Evolutionary conservation across 2,329 filamentous ascomycete genomes (phyloP).

Genomic region (Rachicladosporium sp.): DNA sequence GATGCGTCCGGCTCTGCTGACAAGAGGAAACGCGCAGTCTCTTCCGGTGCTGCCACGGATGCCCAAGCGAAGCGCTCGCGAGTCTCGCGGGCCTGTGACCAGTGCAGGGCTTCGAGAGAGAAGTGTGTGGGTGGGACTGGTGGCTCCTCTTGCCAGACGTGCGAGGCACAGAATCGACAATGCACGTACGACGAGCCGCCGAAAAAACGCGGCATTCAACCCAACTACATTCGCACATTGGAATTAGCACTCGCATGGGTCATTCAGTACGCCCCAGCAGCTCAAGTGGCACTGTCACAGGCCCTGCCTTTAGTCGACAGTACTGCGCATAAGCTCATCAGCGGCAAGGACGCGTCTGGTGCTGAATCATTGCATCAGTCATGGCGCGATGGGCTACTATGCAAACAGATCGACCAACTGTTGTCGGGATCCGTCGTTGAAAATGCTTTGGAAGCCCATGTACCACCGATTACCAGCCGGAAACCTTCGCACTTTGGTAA

Average conservation of each 20-base stretch:
- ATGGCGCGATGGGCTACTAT: slow-evolving; percentile 51
- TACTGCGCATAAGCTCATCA: slow-evolving; percentile 33
- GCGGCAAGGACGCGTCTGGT: slow-evolving; percentile 40
- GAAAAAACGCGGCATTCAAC: slow-evolving; percentile 66
- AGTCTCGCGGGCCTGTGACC: slow-evolving; percentile 29
- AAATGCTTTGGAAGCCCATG: background rate
- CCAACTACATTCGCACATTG: slow-evolving; percentile 65
- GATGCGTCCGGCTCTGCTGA: too few relatives aligned
- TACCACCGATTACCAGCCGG: too few relatives aligned
- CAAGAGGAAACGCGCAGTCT: too few relatives aligned
- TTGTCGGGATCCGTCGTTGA: slow-evolving; percentile 35
- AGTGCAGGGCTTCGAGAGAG: slow-evolving; percentile 36
- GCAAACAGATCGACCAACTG: slow-evolving; percentile 50
- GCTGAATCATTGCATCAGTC: slow-evolving; percentile 47
- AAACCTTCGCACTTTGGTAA: too few relatives aligned
- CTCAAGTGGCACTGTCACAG: slow-evolving; percentile 45
- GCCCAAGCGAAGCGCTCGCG: slow-evolving; percentile 37
- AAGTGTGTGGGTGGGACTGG: slow-evolving; percentile 53
- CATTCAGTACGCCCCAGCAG: slow-evolving; percentile 48
- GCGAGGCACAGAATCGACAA: slow-evolving; percentile 47
- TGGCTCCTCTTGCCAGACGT: slow-evolving; percentile 55
- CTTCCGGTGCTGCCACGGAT: too few relatives aligned
- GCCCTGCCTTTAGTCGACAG: slow-evolving; percentile 38
- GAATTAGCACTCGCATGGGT: slow-evolving; percentile 57
- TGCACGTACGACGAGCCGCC: slow-evolving; percentile 63